Evolutionary conservation across 768 basidiomycete species (phyloP).

Genomic region (Hortiboletus flavorubellus): DNA sequence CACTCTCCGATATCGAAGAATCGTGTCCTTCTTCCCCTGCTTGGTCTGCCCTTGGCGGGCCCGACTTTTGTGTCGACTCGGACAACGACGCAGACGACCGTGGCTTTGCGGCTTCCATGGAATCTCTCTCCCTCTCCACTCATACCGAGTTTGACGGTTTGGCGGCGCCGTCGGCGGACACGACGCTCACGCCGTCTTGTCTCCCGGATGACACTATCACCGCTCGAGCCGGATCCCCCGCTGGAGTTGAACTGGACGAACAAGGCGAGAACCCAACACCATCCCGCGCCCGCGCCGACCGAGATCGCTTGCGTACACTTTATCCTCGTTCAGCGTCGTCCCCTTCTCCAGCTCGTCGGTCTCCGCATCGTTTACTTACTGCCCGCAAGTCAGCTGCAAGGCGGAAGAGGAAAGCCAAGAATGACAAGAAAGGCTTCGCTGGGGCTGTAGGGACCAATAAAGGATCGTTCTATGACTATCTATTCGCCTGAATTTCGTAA

Average conservation of each 20-base stretch:
- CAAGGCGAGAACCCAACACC: slow-evolving; percentile 4
- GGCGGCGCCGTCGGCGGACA: slow-evolving; percentile 1
- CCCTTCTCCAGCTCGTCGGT: slow-evolving; percentile 49
- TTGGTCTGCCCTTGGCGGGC: slow-evolving; percentile 38
- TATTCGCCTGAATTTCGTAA: slow-evolving; percentile 35
- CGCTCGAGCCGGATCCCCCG: not conserved
- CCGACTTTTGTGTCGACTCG: slow-evolving; percentile 31
- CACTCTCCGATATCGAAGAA: slow-evolving; percentile 27
- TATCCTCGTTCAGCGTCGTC: slow-evolving; percentile 46
- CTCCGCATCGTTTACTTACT: slow-evolving; percentile 23
- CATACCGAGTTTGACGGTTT: slow-evolving; percentile 17
- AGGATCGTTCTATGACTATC: slow-evolving; percentile 42
- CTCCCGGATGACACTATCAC: not conserved
- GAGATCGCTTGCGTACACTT: slow-evolving; percentile 30
- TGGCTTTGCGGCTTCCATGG: slow-evolving; percentile 33
- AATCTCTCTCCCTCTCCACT: slow-evolving; percentile 35
- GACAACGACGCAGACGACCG: slow-evolving; percentile 29
- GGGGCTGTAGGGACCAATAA: slow-evolving; percentile 14
- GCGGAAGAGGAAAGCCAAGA: slow-evolving; percentile 18
- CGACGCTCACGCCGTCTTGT: slow-evolving; percentile 7
- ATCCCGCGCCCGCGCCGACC: slow-evolving; percentile 20
- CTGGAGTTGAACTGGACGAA: not conserved
- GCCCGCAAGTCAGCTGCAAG: slow-evolving; percentile 13
- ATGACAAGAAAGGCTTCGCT: slow-evolving; percentile 9
- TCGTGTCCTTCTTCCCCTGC: slow-evolving; percentile 30